phyloP scores from a whole-genome alignment of 257 asterid genomes.

The Penstemon barbatus region DNA sequence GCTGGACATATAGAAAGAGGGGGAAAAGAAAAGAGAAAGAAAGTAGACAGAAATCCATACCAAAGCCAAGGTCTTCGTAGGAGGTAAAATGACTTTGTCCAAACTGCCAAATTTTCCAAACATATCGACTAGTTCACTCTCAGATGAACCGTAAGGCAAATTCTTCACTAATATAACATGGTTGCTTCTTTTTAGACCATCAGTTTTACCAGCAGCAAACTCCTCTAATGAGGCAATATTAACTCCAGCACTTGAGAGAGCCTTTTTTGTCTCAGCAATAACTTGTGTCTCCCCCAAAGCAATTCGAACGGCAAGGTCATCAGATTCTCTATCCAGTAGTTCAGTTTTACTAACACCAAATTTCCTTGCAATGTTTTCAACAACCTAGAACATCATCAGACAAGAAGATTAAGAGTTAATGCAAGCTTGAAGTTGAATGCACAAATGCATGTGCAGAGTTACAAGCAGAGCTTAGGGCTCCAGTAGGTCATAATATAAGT shows the following conservation, averaged over 20 bases:
- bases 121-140: constrained; percentile 72
- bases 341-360: constrained; percentile 88
- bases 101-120: constrained; percentile 84
- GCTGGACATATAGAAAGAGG: constrained; percentile 11
- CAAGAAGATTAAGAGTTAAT: constrained; percentile 28
- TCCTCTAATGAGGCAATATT: constrained; percentile 76
- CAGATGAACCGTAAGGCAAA: constrained; percentile 87
- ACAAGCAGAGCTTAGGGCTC: constrained; percentile 14
- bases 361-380: constrained; percentile 84
- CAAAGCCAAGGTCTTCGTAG: constrained; percentile 87
- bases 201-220: constrained; percentile 72
- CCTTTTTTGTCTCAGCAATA: constrained; percentile 85
- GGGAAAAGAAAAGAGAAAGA: neutral
- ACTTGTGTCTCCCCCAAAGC: constrained; percentile 97
- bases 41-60: constrained; percentile 42
- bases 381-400: constrained; percentile 52
- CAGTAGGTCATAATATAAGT: constrained; percentile 4
- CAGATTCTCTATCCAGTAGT: constrained; percentile 76
- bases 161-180: constrained; percentile 89
- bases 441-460: constrained; percentile 12
- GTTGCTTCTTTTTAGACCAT: constrained; percentile 84
- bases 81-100: constrained; percentile 85
- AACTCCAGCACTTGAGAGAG: constrained; percentile 79
- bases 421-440: constrained; percentile 12
- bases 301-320: constrained; percentile 78